These are phyloP conservation scores for Eucalyptus guilfoylei DNA, from an alignment of 345 rosid genomes.

Conservation along the genomic window DNA sequence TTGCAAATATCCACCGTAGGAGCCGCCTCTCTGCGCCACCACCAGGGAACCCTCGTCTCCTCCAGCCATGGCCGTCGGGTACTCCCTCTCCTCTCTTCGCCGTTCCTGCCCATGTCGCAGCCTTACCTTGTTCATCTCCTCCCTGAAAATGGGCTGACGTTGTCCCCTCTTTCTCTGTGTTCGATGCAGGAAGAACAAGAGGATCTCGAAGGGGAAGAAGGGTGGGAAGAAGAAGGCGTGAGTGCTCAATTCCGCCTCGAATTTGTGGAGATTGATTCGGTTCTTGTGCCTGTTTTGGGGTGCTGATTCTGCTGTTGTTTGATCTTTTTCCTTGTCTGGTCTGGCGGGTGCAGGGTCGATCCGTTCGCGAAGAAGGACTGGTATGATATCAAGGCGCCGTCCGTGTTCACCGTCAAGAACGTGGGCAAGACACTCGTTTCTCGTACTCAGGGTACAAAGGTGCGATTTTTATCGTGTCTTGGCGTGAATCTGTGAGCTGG, in stretches of 20 bases:
- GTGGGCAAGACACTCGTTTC: constrained; percentile 90
- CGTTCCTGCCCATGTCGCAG: not conserved
- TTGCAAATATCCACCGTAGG: not conserved
- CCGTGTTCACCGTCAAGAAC: constrained; percentile 42
- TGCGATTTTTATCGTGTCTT: not conserved
- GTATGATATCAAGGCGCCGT: constrained; percentile 95
- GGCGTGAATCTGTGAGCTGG: not conserved
- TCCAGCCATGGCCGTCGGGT: constrained; percentile 34
- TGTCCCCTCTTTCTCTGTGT: not conserved
- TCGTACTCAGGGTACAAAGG: constrained; percentile 98
- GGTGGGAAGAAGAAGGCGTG: constrained; percentile 96
- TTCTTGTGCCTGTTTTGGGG: not conserved
- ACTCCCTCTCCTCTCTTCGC: not conserved
- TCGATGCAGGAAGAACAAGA: constrained; percentile 74
- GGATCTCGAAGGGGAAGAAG: constrained; percentile 95
- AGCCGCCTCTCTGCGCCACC: not conserved
- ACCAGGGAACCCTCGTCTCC: not conserved
- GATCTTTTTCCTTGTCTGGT: not conserved
- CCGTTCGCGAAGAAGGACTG: constrained; percentile 97
- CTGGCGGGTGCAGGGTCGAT: constrained; percentile 40
- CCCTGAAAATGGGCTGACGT: not conserved
- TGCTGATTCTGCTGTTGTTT: not conserved
- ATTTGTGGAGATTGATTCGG: not conserved
- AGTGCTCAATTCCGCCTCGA: constrained; percentile 4
- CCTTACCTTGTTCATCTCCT: not conserved